phyloP scores from a whole-genome alignment of 495 filamentous ascomycete genomes.

The Margaritispora aquatica region DNA sequence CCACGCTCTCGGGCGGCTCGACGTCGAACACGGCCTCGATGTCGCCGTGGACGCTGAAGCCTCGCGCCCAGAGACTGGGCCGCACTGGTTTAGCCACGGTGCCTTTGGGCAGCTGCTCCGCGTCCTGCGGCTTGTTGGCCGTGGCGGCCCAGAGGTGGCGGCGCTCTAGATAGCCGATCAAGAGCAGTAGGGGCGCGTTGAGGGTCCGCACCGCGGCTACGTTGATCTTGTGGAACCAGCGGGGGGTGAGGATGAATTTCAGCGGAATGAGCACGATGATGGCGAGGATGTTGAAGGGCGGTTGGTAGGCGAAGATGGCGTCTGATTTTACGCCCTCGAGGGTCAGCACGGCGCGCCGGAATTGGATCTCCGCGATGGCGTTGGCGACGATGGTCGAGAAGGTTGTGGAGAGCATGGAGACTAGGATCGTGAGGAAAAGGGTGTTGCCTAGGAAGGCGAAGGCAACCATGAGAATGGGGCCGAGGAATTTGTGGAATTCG shows the following conservation, averaged over 20 bases:
- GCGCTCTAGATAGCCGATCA: constrained; percentile 54
- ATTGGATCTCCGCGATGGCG: constrained; percentile 64
- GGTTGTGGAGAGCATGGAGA: constrained; percentile 68
- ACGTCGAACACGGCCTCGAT: constrained; percentile 62
- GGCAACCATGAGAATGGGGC: constrained; percentile 61
- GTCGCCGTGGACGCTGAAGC: constrained; percentile 56
- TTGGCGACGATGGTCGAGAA: constrained; percentile 61
- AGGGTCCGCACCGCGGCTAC: constrained; percentile 55
- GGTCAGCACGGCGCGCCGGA: constrained; percentile 63
- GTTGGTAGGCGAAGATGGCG: constrained; percentile 57
- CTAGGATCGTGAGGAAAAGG: constrained; percentile 68
- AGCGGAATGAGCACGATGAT: constrained; percentile 56
- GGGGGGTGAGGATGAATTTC: constrained; percentile 55
- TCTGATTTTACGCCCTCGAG: constrained; percentile 72
- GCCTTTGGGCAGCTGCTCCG: constrained; percentile 18
- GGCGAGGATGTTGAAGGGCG: constrained; percentile 68
- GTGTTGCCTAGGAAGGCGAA: constrained; percentile 74
- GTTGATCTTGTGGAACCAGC: constrained; percentile 77
- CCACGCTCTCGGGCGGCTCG: constrained; percentile 49
- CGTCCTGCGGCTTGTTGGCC: constrained; percentile 33
- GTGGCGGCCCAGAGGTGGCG: constrained; percentile 36
- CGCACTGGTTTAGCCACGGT: constrained; percentile 13
- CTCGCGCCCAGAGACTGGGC: constrained; percentile 36
- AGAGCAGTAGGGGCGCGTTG: constrained; percentile 58
- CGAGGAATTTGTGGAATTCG: constrained; percentile 57